Evolutionary conservation across 129 eudicot genomes (phyloP).

Genomic region (Artemisia argyi): DNA sequence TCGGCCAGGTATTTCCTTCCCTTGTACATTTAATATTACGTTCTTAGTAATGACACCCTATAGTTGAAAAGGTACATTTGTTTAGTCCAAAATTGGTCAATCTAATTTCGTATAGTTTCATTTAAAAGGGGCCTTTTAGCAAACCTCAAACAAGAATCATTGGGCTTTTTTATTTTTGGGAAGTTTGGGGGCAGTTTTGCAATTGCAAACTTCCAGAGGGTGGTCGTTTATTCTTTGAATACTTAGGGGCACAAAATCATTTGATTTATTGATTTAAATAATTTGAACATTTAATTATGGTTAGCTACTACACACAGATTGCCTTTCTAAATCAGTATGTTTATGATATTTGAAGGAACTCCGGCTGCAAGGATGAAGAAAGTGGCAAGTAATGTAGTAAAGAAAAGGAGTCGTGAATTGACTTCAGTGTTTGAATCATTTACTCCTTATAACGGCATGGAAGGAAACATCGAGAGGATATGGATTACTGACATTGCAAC

Average conservation of each 20-base stretch:
- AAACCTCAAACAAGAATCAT: neutral
- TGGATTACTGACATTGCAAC: conserved; percentile 97
- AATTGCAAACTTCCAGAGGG: neutral
- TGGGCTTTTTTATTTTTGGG: neutral
- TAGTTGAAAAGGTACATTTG: neutral
- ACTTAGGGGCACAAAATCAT: conserved; percentile 13
- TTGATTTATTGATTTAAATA: neutral
- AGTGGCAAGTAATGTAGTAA: conserved; percentile 80
- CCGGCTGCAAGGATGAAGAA: conserved; percentile 99
- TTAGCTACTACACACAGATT: conserved; percentile 3
- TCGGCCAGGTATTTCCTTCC: conserved; percentile 72
- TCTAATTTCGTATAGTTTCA: neutral
- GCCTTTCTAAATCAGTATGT: conserved; percentile 5
- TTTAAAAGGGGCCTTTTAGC: neutral
- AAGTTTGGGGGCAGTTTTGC: neutral
- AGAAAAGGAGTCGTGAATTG: conserved; percentile 92
- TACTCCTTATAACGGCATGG: conserved; percentile 86
- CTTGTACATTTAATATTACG: neutral
- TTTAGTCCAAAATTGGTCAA: neutral
- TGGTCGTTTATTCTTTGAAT: neutral
- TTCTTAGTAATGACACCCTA: neutral
- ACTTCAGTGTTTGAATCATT: conserved; percentile 90
- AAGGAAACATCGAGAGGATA: conserved; percentile 74
- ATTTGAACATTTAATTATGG: neutral
- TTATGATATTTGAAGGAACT: conserved; percentile 59